Evolutionary conservation across 768 basidiomycete species (phyloP).

Genomic region (Rossbeevera mucosa): DNA sequence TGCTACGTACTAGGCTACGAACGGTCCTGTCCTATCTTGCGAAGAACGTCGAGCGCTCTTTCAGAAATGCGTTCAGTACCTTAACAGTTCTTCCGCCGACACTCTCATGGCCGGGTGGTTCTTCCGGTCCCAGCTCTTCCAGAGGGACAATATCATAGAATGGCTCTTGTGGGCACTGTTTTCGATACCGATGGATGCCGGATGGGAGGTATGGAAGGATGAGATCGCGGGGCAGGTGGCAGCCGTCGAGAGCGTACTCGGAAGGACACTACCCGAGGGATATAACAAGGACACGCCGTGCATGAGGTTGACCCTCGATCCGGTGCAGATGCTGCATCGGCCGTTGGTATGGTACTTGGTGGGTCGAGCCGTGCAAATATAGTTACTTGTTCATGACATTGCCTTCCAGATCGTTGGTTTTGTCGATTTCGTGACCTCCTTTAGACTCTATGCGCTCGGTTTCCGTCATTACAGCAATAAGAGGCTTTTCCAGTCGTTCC

Average conservation of each 20-base stretch:
- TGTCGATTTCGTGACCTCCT: constrained; percentile 44
- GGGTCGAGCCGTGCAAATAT: not conserved
- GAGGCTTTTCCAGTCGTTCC: constrained; percentile 42
- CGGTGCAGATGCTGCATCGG: constrained; percentile 50
- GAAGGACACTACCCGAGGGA: constrained; percentile 39
- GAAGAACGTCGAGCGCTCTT: constrained; percentile 46
- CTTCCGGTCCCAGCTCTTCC: constrained; percentile 30
- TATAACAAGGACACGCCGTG: constrained; percentile 35
- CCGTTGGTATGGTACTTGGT: constrained; percentile 61
- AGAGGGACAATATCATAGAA: constrained; percentile 47
- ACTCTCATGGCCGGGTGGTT: constrained; percentile 51
- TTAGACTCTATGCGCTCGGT: constrained; percentile 38
- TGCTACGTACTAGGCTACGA: constrained; percentile 30
- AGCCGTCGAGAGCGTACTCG: constrained; percentile 38
- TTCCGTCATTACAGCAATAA: constrained; percentile 49
- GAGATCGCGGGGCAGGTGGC: constrained; percentile 48
- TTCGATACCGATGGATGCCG: constrained; percentile 33
- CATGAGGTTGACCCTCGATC: constrained; percentile 54
- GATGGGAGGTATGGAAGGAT: constrained; percentile 39
- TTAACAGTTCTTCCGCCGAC: constrained; percentile 20
- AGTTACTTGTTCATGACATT: not conserved
- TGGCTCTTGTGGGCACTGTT: constrained; percentile 70
- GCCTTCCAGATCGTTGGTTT: constrained; percentile 45
- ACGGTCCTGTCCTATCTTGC: constrained; percentile 36
- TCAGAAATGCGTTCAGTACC: constrained; percentile 37